Evolutionary conservation across 495 filamentous ascomycete species (phyloP).

Genomic region (Halenospora varia): DNA sequence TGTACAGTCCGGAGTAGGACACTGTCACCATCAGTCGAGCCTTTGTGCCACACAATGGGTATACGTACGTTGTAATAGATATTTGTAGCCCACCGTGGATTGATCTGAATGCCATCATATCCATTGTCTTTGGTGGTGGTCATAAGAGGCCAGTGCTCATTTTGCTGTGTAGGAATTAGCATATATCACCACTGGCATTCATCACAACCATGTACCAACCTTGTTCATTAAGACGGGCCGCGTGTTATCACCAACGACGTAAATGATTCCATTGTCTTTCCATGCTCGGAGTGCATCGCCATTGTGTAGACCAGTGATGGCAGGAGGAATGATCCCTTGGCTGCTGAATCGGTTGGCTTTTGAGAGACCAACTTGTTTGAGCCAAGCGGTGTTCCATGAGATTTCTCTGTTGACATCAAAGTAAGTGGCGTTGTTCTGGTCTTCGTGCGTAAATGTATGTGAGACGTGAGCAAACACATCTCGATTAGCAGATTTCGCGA

Average conservation of each 20-base stretch:
- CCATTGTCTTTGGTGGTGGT: conserved; percentile 47
- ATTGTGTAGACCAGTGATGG: conserved; percentile 63
- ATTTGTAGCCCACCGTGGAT: conserved; percentile 57
- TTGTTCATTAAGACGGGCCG: conserved; percentile 45
- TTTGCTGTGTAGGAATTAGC: conserved; percentile 22
- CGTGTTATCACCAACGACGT: conserved; percentile 63
- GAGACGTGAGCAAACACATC: conserved; percentile 55
- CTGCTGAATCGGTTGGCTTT: conserved; percentile 38
- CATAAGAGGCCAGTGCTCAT: conserved; percentile 52
- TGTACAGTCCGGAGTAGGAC: conserved; percentile 51
- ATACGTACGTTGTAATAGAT: conserved; percentile 57
- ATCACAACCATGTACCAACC: too few species aligned
- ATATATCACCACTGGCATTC: too few species aligned
- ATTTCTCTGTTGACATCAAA: conserved; percentile 53
- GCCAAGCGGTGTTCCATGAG: conserved; percentile 56
- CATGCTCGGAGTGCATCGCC: conserved; percentile 58
- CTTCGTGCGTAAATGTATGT: conserved; percentile 61
- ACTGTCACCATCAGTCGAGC: too few species aligned
- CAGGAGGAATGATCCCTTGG: conserved; percentile 57
- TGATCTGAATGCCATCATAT: conserved; percentile 50
- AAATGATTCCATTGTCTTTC: conserved; percentile 52
- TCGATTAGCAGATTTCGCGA: conserved; percentile 39
- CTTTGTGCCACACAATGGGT: too few species aligned
- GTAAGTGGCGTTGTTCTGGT: conserved; percentile 60
- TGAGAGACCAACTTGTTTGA: conserved; percentile 46